Evolutionary conservation across 345 rosid genomes (phyloP).

Genomic region (Raphanus raphanistrum): DNA sequence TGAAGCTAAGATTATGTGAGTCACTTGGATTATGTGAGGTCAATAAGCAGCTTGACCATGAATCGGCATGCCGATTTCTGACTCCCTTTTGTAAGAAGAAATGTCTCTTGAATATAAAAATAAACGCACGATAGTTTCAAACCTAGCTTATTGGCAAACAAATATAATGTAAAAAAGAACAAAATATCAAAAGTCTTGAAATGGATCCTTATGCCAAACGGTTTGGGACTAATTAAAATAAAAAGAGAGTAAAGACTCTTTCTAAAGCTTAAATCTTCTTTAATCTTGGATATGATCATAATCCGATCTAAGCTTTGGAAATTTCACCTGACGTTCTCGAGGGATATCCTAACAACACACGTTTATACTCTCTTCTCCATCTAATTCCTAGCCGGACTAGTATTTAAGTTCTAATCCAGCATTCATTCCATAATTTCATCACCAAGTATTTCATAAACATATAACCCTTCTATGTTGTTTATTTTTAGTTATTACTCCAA

Average conservation of each 20-base stretch:
- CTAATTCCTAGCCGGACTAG: background rate
- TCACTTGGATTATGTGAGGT: background rate
- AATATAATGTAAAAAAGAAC: background rate
- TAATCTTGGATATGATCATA: background rate
- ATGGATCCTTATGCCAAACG: background rate
- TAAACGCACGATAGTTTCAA: slow-evolving; percentile 13
- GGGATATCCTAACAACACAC: slow-evolving; percentile 10
- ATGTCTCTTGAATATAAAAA: background rate
- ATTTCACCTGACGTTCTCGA: background rate
- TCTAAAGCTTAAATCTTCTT: slow-evolving; percentile 2
- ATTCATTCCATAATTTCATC: background rate
- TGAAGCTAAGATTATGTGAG: slow-evolving; percentile 17
- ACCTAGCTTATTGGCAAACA: background rate
- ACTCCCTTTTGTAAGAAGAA: background rate
- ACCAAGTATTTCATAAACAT: background rate
- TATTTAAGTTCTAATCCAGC: slow-evolving; percentile 18
- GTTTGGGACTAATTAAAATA: background rate
- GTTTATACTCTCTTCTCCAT: slow-evolving; percentile 9
- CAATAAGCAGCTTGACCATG: no score
- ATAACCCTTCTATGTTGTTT: background rate
- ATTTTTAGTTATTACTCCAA: background rate
- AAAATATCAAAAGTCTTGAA: background rate
- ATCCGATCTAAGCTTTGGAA: background rate
- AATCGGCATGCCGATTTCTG: background rate
- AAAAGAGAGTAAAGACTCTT: background rate